Conservation (phyloP, 176 grass and related monocot genomes). For the Echinochloa phyllopogon region DNA sequence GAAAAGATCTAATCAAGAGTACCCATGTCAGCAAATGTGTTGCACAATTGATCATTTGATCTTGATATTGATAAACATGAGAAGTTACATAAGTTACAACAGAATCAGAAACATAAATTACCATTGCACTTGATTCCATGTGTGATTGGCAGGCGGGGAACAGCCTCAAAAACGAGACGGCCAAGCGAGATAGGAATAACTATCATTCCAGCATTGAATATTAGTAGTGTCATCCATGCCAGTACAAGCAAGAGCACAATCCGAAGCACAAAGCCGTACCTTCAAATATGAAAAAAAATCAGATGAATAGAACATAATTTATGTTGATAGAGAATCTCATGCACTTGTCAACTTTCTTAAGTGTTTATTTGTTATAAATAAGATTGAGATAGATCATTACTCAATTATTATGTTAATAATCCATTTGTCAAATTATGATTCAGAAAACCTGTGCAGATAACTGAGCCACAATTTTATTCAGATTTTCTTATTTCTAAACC, state of each 20-base stretch:
- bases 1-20: slow-evolving; percentile 69
- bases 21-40: slow-evolving; percentile 13
- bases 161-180: slow-evolving; percentile 80
- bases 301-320: not conserved
- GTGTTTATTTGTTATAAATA: slow-evolving; percentile 25
- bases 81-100: not conserved
- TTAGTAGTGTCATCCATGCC: slow-evolving; percentile 93
- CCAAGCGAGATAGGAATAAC: slow-evolving; percentile 93
- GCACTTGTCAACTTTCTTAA: not conserved
- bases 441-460: not conserved
- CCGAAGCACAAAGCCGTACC: slow-evolving; percentile 93
- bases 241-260: slow-evolving; percentile 84
- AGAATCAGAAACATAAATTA: slow-evolving; percentile 54
- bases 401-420: not conserved
- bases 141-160: slow-evolving; percentile 89
- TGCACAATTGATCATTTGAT: not conserved
- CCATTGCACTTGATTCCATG: slow-evolving; percentile 98
- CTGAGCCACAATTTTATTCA: not conserved
- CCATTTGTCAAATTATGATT: not conserved
- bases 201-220: slow-evolving; percentile 96
- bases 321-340: slow-evolving; percentile 16
- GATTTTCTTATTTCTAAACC: not conserved
- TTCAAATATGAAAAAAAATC: slow-evolving; percentile 39
- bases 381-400: not conserved
- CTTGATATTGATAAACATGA: not conserved